Base-by-base conservation (phyloP, 163 green algal genomes). In the Trebouxia gelatinosa region DNA sequence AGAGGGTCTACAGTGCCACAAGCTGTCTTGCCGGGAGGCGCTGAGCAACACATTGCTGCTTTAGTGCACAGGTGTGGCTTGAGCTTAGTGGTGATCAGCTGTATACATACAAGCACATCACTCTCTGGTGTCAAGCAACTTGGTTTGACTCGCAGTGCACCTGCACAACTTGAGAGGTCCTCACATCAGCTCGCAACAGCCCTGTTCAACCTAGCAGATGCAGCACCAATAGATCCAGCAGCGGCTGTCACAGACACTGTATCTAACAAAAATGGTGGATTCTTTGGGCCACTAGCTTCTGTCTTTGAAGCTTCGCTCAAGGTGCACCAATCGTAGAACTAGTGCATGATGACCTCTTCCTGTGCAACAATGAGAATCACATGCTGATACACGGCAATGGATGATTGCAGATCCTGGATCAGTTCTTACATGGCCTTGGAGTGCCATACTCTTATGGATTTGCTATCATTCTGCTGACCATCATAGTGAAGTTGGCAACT, bases 371-470 rank as follows among this genome's bases (percentile, higher is more conserved):
- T 2, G 48, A 19, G 13, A 13, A n/a, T 2, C 26, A 19, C 26
- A 19, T 59, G 48, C 26, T 19, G 19, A 59, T 59, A 59, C 48
- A 28, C 48, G 26, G 3, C 48, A 28, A 28, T 19, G 48, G 19
- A 59, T 2, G 48, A 59, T 35, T 85, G 43, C 85, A 94, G 87
- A 35, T 86, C 16, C 87, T 97, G 31, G 91, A 96, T 79, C 70
- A 65, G 48, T 84, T 83, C 0, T 61, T 97, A 28, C 81, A 84
- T 48, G 80, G 77, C 26, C 68, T 86, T 19, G 51, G 84, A 76
- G 85, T 98, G 16, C 95, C 96, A 17, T 98, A 99, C 82, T 92
- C 93, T 13, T 98, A 98, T 77, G 96, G 96, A 54, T 99, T 96
- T 79, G 87, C 95, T 79, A 99, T 99, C 85, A 98, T 99, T 76